Percentiles rank a stretch among this genome's conserved stretches.
phyloP scores from a whole-genome alignment of 805 yeast genomes.

The Cyberlindnera xylosilytica region DNA sequence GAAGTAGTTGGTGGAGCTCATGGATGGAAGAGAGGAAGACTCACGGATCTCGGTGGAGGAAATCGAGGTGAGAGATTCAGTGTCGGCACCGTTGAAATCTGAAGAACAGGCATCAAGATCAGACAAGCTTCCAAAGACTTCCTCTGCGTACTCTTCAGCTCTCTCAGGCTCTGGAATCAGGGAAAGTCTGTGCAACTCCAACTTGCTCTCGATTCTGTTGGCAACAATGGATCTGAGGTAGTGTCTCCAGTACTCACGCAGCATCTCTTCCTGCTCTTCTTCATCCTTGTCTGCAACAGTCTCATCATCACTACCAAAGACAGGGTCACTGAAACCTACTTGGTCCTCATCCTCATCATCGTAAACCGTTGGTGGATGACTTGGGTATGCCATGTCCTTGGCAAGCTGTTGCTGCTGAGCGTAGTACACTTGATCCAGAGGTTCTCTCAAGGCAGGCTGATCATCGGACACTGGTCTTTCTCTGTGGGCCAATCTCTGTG shows the following conservation, averaged over 20 bases:
- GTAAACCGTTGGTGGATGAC: conserved; percentile 9
- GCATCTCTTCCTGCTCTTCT: conserved; percentile 7
- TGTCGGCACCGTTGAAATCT: conserved; percentile 11
- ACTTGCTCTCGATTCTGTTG: conserved; percentile 24
- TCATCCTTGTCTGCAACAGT: conserved; percentile 9
- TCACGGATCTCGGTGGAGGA: conserved; percentile 13
- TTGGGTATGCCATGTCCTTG: conserved; percentile 4
- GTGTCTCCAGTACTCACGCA: conserved; percentile 15
- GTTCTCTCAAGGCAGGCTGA: conserved; percentile 5
- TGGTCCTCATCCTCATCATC: conserved; percentile 10
- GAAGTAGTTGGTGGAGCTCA: conserved; percentile 11
- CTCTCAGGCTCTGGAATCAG: conserved; percentile 16
- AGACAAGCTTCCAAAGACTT: conserved; percentile 10
- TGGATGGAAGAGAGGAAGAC: conserved; percentile 9
- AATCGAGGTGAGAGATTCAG: conserved; percentile 19
- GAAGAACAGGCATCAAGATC: conserved; percentile 8
- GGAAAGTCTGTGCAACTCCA: conserved; percentile 16
- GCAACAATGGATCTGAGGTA: conserved; percentile 22
- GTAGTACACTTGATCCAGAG: conserved; percentile 13
- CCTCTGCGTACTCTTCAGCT: conserved; percentile 11
- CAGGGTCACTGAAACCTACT: conserved; percentile 3
- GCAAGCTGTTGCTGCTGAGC: not conserved
- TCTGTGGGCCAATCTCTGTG: not conserved
- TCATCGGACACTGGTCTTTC: not conserved
- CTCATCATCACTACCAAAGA: conserved; percentile 3